Conservation (phyloP, 2,329 filamentous ascomycete species). For the Aspergillus tanneri region DNA sequence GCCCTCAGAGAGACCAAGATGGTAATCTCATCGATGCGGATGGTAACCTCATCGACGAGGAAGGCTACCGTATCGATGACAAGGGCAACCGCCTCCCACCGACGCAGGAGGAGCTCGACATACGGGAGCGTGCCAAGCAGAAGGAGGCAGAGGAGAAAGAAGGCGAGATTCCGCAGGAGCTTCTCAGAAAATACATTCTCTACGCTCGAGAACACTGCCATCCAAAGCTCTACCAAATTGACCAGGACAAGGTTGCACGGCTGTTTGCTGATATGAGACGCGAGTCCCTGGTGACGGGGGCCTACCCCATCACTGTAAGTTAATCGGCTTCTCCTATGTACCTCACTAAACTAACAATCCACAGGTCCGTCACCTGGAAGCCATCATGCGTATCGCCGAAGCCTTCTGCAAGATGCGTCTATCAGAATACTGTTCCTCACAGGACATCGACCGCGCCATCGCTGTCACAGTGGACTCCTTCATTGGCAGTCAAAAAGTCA, state of each 20-base stretch:
- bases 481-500: slow-evolving; percentile 93
- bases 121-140: slow-evolving; percentile 40
- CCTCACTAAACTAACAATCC: slow-evolving; percentile 4
- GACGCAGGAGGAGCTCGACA: slow-evolving; percentile 47
- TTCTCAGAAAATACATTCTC: slow-evolving; percentile 93
- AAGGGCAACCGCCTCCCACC: slow-evolving; percentile 38
- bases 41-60: slow-evolving; percentile 60
- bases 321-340: neutral
- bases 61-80: slow-evolving; percentile 53
- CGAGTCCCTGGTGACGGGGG: slow-evolving; percentile 88
- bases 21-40: slow-evolving; percentile 47
- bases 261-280: slow-evolving; percentile 95
- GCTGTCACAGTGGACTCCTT: slow-evolving; percentile 96
- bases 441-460: slow-evolving; percentile 95
- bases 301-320: slow-evolving; percentile 95
- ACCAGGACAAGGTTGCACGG: slow-evolving; percentile 92
- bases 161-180: slow-evolving; percentile 82
- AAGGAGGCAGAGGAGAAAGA: slow-evolving; percentile 53
- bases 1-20: slow-evolving; percentile 49
- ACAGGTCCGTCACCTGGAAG: slow-evolving; percentile 93
- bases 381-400: slow-evolving; percentile 93
- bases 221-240: slow-evolving; percentile 95
- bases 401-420: slow-evolving; percentile 96
- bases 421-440: slow-evolving; percentile 86
- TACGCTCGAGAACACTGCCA: slow-evolving; percentile 86